Evolutionary conservation across 2,329 filamentous ascomycete genomes (phyloP), one percentile per base, ranked within the genome.

Genomic region (Aurifilum marmelostoma): DNA sequence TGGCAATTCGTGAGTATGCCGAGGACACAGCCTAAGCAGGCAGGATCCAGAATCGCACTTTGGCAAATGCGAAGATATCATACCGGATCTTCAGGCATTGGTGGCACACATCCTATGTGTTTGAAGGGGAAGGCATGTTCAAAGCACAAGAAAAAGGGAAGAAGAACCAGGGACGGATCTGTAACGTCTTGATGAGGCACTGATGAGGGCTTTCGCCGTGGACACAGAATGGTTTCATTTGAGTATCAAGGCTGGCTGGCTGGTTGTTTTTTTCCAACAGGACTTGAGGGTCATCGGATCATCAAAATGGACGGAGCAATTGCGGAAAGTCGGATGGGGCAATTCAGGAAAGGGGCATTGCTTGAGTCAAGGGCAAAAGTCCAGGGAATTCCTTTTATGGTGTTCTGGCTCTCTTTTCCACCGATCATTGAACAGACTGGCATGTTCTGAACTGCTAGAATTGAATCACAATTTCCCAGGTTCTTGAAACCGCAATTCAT

Each of bases 351-450:
- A n/a, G 43, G 43, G 21, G 18, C 43, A 47, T 47, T 47, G 43
- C 2, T 11, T 9, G 43, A 47, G 43, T 2, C 2, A 52, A 11
- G 24, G 3, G 21, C 9, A 24, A 27, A 29, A 18, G 16, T 56
- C 27, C 12, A 54, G 29, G 62, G 41, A 50, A 29, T 6, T 56
- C 56, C 29, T 29, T n/a, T 34, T 9, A 18, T 4, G 63, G 63
- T 29, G 63, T 56, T 65, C 9, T 32, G 63, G 63, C 14, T n/a
- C 50, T 47, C 32, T 2, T 47, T 47, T n/a, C 21, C 52, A 27
- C 32, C n/a, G 56, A 47, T 56, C 32, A 65, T 54, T 65, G 63
- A 37, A 34, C 34, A n/a, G n/a, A 41, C 47, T 37, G 21, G 47
- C 47, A 54, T 41, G n/a, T 41, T 41, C 21, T 47, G 32, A 65